Evolutionary conservation across 768 basidiomycete species (phyloP), one percentile per base, ranked within the genome.

Genomic region (Russula emetica): DNA sequence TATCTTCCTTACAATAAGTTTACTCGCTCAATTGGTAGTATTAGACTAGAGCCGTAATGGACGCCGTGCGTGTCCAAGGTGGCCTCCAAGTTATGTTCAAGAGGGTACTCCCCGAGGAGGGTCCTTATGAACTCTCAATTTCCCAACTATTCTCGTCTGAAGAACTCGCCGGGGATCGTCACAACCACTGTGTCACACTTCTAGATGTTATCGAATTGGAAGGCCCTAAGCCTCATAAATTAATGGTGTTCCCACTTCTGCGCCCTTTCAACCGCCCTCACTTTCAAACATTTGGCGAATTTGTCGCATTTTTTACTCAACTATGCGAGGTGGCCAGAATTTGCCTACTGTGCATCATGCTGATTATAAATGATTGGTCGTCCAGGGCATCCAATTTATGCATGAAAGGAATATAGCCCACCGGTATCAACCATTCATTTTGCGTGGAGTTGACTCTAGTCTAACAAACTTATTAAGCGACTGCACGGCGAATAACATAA

Each of bases 221-320:
- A 24, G 16, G 60, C 62, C 7, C 24, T 32, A 14, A 61, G 68
- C 22, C 42, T 67, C 7, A 36, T 26, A 18, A 44, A 18, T 4
- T 73, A 3, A 58, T 79, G 18, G 76, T 77, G 9, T 72, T 76
- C 70, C 77, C 78, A 1, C 64, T 74, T n/a, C 59, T 77, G 14
- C 69, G 72, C 4, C 38, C 18, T 2, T 72, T 61, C 60, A 32
- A 73, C 40, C 60, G 70, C 9, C 77, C 76, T 1, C 67, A 30
- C 0, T 75, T 78, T 55, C 63, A 71, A 38, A 77, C 74, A 0
- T 55, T 76, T 7, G 76, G 78, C 1, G 78, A 79, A 66, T 72
- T 70, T 1, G 54, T 78, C 0, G 74, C 72, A 8, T 77, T 72
- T 55, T 66, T 76, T 30, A 55, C 64, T 0, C 76, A 78, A 58